Conservation (phyloP, 257 asterid species). For the Avicennia marina region DNA sequence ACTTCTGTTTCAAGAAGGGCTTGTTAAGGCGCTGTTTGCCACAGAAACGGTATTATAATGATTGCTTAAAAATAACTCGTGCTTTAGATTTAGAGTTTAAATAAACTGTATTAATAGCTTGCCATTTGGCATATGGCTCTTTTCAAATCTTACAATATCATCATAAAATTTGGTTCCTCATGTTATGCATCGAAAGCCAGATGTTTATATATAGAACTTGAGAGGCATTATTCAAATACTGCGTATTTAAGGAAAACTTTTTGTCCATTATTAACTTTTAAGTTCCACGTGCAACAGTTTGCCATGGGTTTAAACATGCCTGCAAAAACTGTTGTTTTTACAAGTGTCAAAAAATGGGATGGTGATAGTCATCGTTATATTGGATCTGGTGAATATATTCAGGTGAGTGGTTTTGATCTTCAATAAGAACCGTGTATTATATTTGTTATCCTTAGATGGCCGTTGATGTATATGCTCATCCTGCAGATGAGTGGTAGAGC, state of each 20-base stretch:
- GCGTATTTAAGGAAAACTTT: neutral
- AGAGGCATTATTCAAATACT: neutral
- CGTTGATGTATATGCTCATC: conserved; percentile 23
- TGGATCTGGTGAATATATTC: conserved; percentile 98
- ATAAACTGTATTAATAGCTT: neutral
- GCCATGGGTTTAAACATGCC: conserved; percentile 99
- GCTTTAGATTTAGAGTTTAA: conserved; percentile 4
- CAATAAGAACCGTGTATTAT: neutral
- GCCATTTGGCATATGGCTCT: too few species aligned
- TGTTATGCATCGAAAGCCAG: conserved; percentile 1
- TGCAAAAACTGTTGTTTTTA: conserved; percentile 98
- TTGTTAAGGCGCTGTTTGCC: conserved; percentile 94
- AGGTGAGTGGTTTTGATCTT: conserved; percentile 48
- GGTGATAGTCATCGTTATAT: conserved; percentile 96
- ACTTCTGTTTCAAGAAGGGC: conserved; percentile 98
- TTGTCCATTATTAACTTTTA: conserved; percentile 12
- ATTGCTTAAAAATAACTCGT: conserved; percentile 1
- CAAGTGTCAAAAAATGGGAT: conserved; percentile 92
- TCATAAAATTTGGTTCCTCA: neutral
- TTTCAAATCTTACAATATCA: conserved; percentile 7
- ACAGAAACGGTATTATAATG: conserved; percentile 78
- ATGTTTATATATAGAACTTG: neutral
- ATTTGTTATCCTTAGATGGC: conserved; percentile 4
- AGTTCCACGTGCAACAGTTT: conserved; percentile 41
- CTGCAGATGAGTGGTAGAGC: conserved; percentile 99